A percentile compares a stretch with the other conserved stretches of the same genome.
phyloP scores from a whole-genome alignment of 73 alveolate species.

The Breviolum minutum region DNA sequence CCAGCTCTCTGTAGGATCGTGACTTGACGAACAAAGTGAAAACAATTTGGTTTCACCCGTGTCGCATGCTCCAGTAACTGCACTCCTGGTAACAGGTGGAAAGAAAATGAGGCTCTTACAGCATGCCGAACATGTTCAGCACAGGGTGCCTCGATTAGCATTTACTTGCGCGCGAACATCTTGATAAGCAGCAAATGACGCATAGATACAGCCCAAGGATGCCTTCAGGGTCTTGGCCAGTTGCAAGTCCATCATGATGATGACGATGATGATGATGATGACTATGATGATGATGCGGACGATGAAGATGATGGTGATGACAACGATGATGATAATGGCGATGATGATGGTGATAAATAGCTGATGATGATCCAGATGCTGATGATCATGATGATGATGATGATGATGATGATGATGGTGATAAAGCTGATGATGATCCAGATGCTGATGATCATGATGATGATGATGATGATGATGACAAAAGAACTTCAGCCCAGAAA shows the following conservation, averaged over 20 bases:
- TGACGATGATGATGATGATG: background rate
- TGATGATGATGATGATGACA: background rate
- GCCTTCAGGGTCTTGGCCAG: background rate
- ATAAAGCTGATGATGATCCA: too few relatives aligned
- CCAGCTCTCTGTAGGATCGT: background rate
- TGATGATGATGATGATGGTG: too few relatives aligned
- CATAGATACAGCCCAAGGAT: background rate
- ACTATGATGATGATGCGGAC: background rate
- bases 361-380: too few relatives aligned
- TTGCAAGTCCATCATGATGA: background rate
- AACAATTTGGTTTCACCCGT: background rate
- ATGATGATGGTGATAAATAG: too few relatives aligned
- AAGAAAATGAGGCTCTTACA: background rate
- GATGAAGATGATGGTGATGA: too few relatives aligned
- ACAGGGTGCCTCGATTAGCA: background rate
- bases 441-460: background rate
- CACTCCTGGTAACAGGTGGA: background rate
- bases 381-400: too few relatives aligned
- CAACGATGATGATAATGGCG: too few relatives aligned
- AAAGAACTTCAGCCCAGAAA: background rate
- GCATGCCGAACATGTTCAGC: too few relatives aligned
- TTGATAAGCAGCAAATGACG: background rate
- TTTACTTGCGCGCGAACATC: background rate
- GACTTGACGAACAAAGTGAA: conserved; percentile 1
- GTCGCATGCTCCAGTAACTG: background rate